Conservation (phyloP, 768 basidiomycete genomes). For the Mrakia gelida region DNA sequence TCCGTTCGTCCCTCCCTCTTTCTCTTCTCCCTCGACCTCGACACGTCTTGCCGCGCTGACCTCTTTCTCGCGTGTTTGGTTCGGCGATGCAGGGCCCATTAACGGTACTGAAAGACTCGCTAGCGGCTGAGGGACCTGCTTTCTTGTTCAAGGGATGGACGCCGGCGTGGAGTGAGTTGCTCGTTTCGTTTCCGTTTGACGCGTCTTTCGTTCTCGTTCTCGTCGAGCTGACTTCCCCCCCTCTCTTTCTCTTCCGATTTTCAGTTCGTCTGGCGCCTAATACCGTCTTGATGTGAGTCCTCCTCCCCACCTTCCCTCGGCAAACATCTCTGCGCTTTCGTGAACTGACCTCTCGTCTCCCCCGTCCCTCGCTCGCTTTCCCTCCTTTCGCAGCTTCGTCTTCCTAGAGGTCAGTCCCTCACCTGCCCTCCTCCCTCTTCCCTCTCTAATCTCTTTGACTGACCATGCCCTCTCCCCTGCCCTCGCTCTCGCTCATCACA, state of each 20-base stretch:
- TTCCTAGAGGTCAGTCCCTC: constrained; percentile 10
- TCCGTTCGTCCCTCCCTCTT: constrained; percentile 52
- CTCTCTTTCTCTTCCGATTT: background rate
- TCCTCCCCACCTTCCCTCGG: constrained; percentile 39
- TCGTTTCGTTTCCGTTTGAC: too few species aligned
- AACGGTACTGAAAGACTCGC: constrained; percentile 61
- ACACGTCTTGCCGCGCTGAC: background rate
- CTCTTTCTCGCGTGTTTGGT: constrained; percentile 63
- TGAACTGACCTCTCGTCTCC: background rate
- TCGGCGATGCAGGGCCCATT: constrained; percentile 51
- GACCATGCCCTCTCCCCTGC: too few species aligned
- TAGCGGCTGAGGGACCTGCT: constrained; percentile 71
- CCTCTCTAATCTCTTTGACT: too few species aligned
- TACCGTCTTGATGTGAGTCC: constrained; percentile 81
- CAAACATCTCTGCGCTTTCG: background rate
- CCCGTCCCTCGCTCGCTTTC: background rate
- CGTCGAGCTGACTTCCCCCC: background rate
- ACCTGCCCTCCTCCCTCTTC: background rate
- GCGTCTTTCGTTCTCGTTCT: background rate
- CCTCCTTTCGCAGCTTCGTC: constrained; percentile 11
- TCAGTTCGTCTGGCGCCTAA: constrained; percentile 46
- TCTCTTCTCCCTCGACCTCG: constrained; percentile 13
- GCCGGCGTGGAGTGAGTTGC: constrained; percentile 61
- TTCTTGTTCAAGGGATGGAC: constrained; percentile 94
- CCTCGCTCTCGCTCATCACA: background rate